Percentiles rank a stretch among this genome's conserved stretches.
phyloP scores from a whole-genome alignment of 805 yeast genomes.

The Candida ortonii region DNA sequence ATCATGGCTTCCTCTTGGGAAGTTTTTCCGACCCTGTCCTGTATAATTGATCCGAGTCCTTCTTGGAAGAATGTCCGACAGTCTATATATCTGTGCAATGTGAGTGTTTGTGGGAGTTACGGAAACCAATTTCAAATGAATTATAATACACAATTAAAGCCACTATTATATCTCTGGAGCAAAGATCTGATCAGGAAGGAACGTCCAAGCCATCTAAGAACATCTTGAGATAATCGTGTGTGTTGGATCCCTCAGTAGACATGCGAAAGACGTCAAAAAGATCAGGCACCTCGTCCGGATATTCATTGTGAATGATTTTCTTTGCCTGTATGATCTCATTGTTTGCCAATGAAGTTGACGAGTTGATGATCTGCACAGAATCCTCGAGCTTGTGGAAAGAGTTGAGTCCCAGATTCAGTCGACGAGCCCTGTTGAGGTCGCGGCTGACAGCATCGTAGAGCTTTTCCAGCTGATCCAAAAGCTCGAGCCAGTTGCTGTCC shows the following conservation, averaged over 20 bases:
- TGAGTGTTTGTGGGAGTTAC: too few relatives aligned
- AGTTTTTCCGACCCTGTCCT: too few relatives aligned
- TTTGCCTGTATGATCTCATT: constrained; percentile 5
- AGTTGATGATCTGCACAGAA: constrained; percentile 10
- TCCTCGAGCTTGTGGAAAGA: constrained; percentile 9
- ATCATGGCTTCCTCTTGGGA: too few relatives aligned
- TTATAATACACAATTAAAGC: too few relatives aligned
- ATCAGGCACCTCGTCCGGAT: constrained; percentile 1
- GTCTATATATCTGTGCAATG: too few relatives aligned
- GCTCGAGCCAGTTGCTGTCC: constrained; percentile 7
- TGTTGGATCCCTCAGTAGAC: background rate
- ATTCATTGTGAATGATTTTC: background rate
- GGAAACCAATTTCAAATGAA: too few relatives aligned
- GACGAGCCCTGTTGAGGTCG: constrained; percentile 6
- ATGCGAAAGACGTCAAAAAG: constrained; percentile 3
- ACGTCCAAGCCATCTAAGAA: constrained; percentile 2
- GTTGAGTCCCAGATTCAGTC: constrained; percentile 7
- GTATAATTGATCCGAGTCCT: too few relatives aligned
- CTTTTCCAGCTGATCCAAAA: constrained; percentile 4
- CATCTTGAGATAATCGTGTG: background rate
- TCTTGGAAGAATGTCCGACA: too few relatives aligned
- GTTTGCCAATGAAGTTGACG: constrained; percentile 5
- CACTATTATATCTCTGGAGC: too few relatives aligned
- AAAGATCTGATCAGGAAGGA: constrained; percentile 8
- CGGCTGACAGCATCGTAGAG: constrained; percentile 8